Evolutionary conservation across 495 filamentous ascomycete genomes (phyloP), one percentile per base, ranked within the genome.

Genomic region (Penicillium alfredii): DNA sequence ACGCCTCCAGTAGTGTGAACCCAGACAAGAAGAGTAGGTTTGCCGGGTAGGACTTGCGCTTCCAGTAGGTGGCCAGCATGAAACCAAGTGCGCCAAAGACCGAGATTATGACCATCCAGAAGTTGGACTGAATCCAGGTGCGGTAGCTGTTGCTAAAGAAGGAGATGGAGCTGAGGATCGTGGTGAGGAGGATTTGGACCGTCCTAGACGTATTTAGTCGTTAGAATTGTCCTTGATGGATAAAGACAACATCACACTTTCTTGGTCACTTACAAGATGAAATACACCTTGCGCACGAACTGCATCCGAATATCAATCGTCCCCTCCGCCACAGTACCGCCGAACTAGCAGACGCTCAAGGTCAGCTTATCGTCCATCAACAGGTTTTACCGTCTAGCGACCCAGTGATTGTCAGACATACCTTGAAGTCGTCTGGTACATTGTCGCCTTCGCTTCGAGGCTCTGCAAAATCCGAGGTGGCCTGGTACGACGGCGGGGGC

Each of bases 381-480:
- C n/a, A n/a, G n/a, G n/a, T n/a, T n/a, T n/a, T n/a, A n/a, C n/a
- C n/a, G n/a, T n/a, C n/a, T n/a, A n/a, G n/a, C n/a, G n/a, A n/a
- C n/a, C n/a, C n/a, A n/a, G n/a, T n/a, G 4, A 33, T 23, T 23
- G n/a, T 2, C 14, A 28, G 8, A 38, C 55, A 22, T 56, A 84
- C 83, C 71, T 94, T 98, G 75, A 98, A 97, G 68, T 98, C 92
- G 73, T 98, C 92, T 4, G 92, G 92, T 28, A 98, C 57, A 48
- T 88, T 82, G 57, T 95, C 88, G 59, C 89, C 84, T 53, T 94
- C 87, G 57, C 78, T 79, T 58, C 75, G 82, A 44, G 92, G 81
- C 35, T 80, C 72, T 43, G 35, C 24, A 18, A 33, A 48, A n/a
- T 63, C 55, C 6, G 56, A 58, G 14, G 64, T 66, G 35, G 51